Evolutionary conservation across 441 rosid genomes (phyloP).

Genomic region (Euphorbia schlechtendalii): DNA sequence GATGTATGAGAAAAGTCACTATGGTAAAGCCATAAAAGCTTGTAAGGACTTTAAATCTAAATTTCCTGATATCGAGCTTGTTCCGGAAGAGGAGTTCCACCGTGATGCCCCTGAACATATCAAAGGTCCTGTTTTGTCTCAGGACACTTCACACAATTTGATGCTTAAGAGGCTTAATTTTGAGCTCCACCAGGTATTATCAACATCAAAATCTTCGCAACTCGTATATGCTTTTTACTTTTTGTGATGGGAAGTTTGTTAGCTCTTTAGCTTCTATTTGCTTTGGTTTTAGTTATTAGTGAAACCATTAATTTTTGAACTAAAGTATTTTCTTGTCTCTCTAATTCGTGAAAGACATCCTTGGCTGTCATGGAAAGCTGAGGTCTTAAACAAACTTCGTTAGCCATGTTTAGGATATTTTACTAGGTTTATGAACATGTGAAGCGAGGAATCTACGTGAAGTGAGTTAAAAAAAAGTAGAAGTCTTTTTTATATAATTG

Average conservation of each 20-base stretch:
- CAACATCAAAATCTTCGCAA: background rate
- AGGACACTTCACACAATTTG: conserved; percentile 56
- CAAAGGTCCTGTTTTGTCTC: conserved; percentile 43
- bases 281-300: background rate
- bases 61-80: conserved; percentile 76
- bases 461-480: too few species aligned
- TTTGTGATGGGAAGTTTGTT: background rate
- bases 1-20: conserved; percentile 90
- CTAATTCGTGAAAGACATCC: background rate
- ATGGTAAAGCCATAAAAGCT: conserved; percentile 72
- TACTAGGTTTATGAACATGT: too few species aligned
- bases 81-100: conserved; percentile 68
- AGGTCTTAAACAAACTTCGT: too few species aligned
- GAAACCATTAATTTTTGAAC: background rate
- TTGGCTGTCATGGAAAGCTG: too few species aligned
- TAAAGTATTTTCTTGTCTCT: background rate
- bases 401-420: too few species aligned
- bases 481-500: too few species aligned
- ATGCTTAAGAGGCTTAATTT: conserved; percentile 82
- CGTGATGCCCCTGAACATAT: conserved; percentile 65
- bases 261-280: too few species aligned
- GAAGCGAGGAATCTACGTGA: too few species aligned
- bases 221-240: background rate
- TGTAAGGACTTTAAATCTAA: conserved; percentile 78
- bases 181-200: conserved; percentile 73